Conservation (phyloP, 2,329 filamentous ascomycete genomes). For the Cladosporium sp. region DNA sequence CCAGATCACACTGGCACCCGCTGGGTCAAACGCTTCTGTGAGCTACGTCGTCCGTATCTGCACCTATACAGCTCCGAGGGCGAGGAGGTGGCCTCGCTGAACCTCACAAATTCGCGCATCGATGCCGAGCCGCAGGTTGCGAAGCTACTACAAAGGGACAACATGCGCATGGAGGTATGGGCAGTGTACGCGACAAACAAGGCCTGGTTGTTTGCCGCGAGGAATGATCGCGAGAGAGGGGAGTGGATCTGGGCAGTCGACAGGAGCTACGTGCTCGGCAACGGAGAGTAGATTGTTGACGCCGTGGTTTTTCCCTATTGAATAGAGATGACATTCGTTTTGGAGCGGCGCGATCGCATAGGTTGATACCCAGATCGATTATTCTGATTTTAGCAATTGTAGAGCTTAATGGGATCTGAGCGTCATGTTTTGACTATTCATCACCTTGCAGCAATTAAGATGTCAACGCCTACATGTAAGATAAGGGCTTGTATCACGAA, state of each 20-base stretch:
- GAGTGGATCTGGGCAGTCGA: conserved; percentile 98
- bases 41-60: conserved; percentile 86
- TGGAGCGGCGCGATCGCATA: conserved; percentile 12
- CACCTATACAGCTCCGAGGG: conserved; percentile 86
- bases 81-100: conserved; percentile 87
- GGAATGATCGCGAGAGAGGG: conserved; percentile 87
- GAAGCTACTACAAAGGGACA: conserved; percentile 59
- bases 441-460: background rate
- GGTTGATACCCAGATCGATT: conserved; percentile 15
- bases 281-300: conserved; percentile 5
- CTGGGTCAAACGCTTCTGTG: conserved; percentile 92
- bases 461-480: background rate
- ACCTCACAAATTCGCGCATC: conserved; percentile 83
- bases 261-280: conserved; percentile 63
- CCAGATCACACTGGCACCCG: conserved; percentile 73
- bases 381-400: background rate
- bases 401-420: background rate
- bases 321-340: background rate
- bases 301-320: background rate
- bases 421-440: background rate
- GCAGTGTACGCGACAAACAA: conserved; percentile 93
- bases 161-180: conserved; percentile 61
- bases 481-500: no score
- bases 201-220: conserved; percentile 89
- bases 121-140: conserved; percentile 89